phyloP scores from a whole-genome alignment of 495 filamentous ascomycete species.

The Xylaria flabelliformis region DNA sequence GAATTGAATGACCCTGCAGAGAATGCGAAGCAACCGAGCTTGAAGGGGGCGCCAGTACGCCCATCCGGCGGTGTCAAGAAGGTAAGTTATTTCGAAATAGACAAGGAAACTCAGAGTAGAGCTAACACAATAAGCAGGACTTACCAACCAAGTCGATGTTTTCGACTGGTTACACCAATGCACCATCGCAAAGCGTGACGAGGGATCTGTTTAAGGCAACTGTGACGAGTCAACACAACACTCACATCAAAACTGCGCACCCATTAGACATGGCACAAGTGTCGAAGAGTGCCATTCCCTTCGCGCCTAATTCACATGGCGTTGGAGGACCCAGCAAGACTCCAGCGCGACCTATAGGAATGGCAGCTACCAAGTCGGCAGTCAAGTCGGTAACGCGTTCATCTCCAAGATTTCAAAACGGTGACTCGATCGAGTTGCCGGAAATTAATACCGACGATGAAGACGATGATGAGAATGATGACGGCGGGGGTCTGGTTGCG shows the following conservation, averaged over 20 bases:
- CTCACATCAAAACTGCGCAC: slow-evolving; percentile 65
- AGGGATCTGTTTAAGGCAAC: slow-evolving; percentile 55
- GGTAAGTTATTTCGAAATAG: slow-evolving; percentile 53
- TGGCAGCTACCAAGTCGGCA: slow-evolving; percentile 49
- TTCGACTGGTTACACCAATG: slow-evolving; percentile 65
- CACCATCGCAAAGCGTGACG: slow-evolving; percentile 39
- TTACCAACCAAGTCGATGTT: slow-evolving; percentile 67
- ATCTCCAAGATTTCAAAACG: slow-evolving; percentile 78
- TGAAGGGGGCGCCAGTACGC: slow-evolving; percentile 83
- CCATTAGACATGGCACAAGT: slow-evolving; percentile 81
- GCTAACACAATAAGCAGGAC: slow-evolving; percentile 52
- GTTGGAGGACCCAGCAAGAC: slow-evolving; percentile 65
- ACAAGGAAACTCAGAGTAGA: slow-evolving; percentile 35
- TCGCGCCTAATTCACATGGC: slow-evolving; percentile 71
- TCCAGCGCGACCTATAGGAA: slow-evolving; percentile 55
- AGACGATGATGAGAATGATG: slow-evolving; percentile 67
- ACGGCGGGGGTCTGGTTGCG: slow-evolving; percentile 63
- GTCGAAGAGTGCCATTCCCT: slow-evolving; percentile 86
- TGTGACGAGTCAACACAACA: slow-evolving; percentile 59
- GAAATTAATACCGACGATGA: slow-evolving; percentile 89
- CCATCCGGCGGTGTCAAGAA: slow-evolving; percentile 78
- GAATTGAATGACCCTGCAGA: slow-evolving; percentile 57
- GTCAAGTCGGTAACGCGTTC: slow-evolving; percentile 66
- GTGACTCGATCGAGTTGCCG: slow-evolving; percentile 83
- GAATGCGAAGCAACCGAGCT: slow-evolving; percentile 51